Base-by-base conservation (phyloP, 768 basidiomycete species). In the Hygrocybe coccinea region DNA sequence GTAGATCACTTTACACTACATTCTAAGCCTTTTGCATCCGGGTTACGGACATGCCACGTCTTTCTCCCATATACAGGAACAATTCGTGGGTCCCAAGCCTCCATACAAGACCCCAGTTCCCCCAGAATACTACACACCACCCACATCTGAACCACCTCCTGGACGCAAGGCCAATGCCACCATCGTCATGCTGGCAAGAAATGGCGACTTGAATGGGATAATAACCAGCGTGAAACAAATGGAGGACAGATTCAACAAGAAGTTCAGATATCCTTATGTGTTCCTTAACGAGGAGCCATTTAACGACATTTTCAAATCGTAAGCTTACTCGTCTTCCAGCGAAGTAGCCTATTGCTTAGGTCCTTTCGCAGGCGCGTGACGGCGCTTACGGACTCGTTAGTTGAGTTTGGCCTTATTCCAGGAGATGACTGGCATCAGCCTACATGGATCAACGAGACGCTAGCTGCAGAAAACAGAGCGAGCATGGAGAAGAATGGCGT, bases 231-330 rank as follows among this genome's bases (percentile, higher is more conserved):
- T 89, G 69, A 82, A 85, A 64, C 83, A 86, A 66, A 79, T 89
- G 71, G 95, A 98, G 71, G 87, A 91, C 65, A 76, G 87, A 38
- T 97, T 97, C 76, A 99, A 99, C 77, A 82, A 83, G 58, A 86
- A 87, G 66, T 93, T 85, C 63, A 74, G 72, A 21, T 95, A 95
- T 67, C 88, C 89, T 14, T 95, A 89, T 65, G 84, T 89, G 38
- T 91, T 95, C 70, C 75, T 97, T 54, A 95, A 95, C 65, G 92
- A 97, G 34, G 77, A 84, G 59, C 75, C 77, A 0, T 93, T 93
- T 65, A 75, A 80, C 8, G 83, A 85, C 1, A 71, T 77, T 8
- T 93, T 93, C 75, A 91, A 87, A 66, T 73, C 72, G 83, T 85
- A 57, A 43, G 76, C 60, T 1, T 50, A 9, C 22, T 62, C 48